Conservation (phyloP, 805 yeast genomes). For the Wickerhamomyces queroliae region DNA sequence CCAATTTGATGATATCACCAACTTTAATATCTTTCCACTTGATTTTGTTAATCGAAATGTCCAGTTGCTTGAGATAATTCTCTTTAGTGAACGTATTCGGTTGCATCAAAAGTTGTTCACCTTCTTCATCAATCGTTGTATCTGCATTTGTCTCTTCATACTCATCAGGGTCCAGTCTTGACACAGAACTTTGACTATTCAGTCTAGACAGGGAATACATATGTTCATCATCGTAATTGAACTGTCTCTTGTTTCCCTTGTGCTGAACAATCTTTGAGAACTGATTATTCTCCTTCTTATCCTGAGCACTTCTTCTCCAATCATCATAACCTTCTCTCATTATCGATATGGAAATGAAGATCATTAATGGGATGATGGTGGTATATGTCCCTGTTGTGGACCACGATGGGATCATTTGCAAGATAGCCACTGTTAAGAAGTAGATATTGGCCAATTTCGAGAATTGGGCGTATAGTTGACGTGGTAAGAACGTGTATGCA, state of each 20-base stretch:
- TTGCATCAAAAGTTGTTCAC: too few relatives aligned
- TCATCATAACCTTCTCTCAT: constrained; percentile 94
- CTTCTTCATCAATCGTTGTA: constrained; percentile 1
- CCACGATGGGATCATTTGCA: constrained; percentile 97
- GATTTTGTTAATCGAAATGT: constrained; percentile 16
- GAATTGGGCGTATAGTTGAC: constrained; percentile 86
- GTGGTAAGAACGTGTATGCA: constrained; percentile 73
- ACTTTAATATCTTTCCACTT: constrained; percentile 78
- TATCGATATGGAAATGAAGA: constrained; percentile 86
- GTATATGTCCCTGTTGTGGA: constrained; percentile 95
- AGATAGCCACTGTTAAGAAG: constrained; percentile 81
- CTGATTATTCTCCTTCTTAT: constrained; percentile 75
- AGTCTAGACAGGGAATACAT: constrained; percentile 7
- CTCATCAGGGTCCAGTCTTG: constrained; percentile 8
- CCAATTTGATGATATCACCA: constrained; percentile 76
- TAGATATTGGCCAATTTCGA: constrained; percentile 90
- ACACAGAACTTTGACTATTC: constrained; percentile 10
- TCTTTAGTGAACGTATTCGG: constrained; percentile 24
- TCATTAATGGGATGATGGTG: constrained; percentile 81
- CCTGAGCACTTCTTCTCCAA: constrained; percentile 78
- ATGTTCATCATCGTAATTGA: constrained; percentile 1
- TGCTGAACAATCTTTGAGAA: constrained; percentile 33
- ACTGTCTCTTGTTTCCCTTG: constrained; percentile 11
- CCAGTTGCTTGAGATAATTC: constrained; percentile 20
- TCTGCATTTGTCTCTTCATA: background rate